Evolutionary conservation across 306 rosid species (phyloP), one percentile per base, ranked within the genome.

Genomic region (Astragalus membranaceus): DNA sequence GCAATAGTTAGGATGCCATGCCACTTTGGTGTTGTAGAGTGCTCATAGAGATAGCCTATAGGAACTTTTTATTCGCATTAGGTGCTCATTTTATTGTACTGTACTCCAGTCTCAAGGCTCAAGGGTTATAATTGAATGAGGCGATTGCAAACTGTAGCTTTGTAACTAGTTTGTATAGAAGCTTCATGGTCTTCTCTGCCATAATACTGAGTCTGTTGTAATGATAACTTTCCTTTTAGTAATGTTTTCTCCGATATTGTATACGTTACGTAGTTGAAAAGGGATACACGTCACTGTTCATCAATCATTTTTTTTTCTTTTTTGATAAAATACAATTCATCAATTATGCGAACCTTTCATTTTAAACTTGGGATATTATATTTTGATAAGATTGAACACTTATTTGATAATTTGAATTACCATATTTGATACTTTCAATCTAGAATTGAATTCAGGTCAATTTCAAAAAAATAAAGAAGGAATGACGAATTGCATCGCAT

Each of bases 1-100:
- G 95, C 88, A 90, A 75, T 91, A 75, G 82, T 50, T 77, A 67
- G 79, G 78, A 70, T 69, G 58, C 46, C 66, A 70, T 69, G 58
- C 46, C 66, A 30, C 74, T 62, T 44, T 61, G 67, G 77, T 54
- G 73, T 16, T 69, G 78, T 76, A 73, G 75, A 76, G 55, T 76
- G 73, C 37, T 73, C 69, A 29, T 66, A 75, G 81, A 12, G 29
- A 54, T 57, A 55, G 73, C 62, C 10, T 0, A 6, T 57, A 62
- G 79, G 83, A 79, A 13, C 59, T 58, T 71, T 33, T 70, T 67
- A 81, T 52, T 69, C 17, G 55, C 67, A 61, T 67, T 83, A 76
- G 87, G 65, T 66, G 59, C 62, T 68, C 37, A 67, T 20, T 74
- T 54, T 64, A 52, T 72, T 64, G 48, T 46, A 67, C 61, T 69